These are phyloP conservation scores for Aspergillus sp. DNA, from an alignment of 2,329 filamentous ascomycete species.

Conservation along the genomic window DNA sequence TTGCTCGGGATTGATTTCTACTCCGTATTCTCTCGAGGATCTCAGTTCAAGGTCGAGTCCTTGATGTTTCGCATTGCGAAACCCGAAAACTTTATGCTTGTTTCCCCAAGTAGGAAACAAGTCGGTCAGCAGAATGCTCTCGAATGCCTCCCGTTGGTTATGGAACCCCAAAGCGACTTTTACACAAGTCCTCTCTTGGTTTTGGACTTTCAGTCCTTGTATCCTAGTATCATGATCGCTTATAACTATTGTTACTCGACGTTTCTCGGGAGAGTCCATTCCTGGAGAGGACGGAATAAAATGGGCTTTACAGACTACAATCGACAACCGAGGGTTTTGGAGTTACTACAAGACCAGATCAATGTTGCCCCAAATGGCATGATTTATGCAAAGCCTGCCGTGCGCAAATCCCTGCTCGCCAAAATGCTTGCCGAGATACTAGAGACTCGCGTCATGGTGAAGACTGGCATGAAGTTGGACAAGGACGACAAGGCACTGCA, in stretches of 20 bases:
- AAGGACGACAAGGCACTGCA: constrained; percentile 86
- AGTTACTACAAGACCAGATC: constrained; percentile 79
- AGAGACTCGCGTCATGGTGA: constrained; percentile 96
- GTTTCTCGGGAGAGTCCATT: constrained; percentile 81
- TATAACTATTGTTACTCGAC: constrained; percentile 99
- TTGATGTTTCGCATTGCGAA: constrained; percentile 99
- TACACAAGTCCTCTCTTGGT: constrained; percentile 90
- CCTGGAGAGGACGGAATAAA: constrained; percentile 90
- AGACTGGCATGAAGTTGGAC: constrained; percentile 92
- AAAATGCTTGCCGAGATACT: constrained; percentile 97
- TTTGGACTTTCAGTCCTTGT: constrained; percentile 93
- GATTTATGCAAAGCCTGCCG: constrained; percentile 85
- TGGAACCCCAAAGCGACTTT: constrained; percentile 95
- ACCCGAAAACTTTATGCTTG: constrained; percentile 87
- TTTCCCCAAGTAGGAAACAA: constrained; percentile 89
- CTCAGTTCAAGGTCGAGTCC: constrained; percentile 98
- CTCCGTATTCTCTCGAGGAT: constrained; percentile 91
- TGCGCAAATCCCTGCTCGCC: constrained; percentile 87
- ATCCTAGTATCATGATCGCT: constrained; percentile 97
- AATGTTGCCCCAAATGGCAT: constrained; percentile 96
- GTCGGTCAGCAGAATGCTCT: constrained; percentile 92
- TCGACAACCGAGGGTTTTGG: constrained; percentile 73
- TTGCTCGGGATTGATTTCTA: constrained; percentile 95
- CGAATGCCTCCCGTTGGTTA: constrained; percentile 91
- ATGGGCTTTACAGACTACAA: constrained; percentile 92